phyloP scores from a whole-genome alignment of 306 rosid genomes.

The Castanopsis chinensis region DNA sequence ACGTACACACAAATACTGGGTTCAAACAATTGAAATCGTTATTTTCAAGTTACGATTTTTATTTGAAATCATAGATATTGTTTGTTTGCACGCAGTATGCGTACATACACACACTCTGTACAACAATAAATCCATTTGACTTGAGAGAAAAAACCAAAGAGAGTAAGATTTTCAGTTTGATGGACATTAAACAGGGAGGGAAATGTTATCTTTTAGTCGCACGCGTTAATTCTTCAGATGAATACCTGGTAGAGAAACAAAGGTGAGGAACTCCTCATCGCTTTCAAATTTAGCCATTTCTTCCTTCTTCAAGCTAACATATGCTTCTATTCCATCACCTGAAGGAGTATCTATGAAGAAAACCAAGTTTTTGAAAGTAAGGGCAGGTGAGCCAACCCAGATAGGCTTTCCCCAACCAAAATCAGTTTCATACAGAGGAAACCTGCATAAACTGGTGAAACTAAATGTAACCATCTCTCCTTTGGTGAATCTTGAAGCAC shows the following conservation, averaged over 20 bases:
- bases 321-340: constrained; percentile 51
- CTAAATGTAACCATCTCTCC: constrained; percentile 32
- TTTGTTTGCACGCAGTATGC: too few relatives aligned
- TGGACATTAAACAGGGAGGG: too few relatives aligned
- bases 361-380: constrained; percentile 41
- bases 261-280: constrained; percentile 30
- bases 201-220: too few relatives aligned
- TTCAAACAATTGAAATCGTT: too few relatives aligned
- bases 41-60: too few relatives aligned
- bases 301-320: constrained; percentile 38
- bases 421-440: constrained; percentile 56
- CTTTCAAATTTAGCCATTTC: constrained; percentile 49
- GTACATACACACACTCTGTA: too few relatives aligned
- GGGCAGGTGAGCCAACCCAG: constrained; percentile 43
- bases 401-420: constrained; percentile 63
- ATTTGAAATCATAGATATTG: too few relatives aligned
- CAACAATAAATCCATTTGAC: too few relatives aligned
- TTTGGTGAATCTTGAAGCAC: constrained; percentile 16
- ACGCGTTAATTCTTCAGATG: too few relatives aligned
- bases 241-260: neutral
- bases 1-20: too few relatives aligned
- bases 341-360: constrained; percentile 40
- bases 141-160: too few relatives aligned
- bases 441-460: constrained; percentile 44
- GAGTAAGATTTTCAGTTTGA: too few relatives aligned